phyloP scores from a whole-genome alignment of 177 flowering plant species.

The Vitis hybrid region DNA sequence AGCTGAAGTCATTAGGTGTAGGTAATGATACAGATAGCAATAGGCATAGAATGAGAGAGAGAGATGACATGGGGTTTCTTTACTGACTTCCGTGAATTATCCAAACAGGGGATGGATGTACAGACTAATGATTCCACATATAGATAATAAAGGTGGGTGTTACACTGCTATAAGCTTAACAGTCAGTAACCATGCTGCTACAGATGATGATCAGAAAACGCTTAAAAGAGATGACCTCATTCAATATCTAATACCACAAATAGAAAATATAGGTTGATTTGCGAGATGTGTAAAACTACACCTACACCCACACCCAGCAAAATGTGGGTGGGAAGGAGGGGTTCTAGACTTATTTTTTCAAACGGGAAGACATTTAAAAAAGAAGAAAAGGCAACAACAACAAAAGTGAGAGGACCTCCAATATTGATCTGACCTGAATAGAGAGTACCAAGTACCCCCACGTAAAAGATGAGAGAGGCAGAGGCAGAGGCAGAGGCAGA shows the following conservation, averaged over 20 bases:
- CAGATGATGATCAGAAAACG: not conserved
- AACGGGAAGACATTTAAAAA: no score
- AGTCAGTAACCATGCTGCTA: slow-evolving; percentile 6
- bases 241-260: slow-evolving; percentile 6
- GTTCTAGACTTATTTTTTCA: not conserved
- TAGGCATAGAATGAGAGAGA: not conserved
- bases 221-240: slow-evolving; percentile 19
- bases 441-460: slow-evolving; percentile 4
- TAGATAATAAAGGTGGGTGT: slow-evolving; percentile 4
- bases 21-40: not conserved
- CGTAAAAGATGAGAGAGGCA: no score
- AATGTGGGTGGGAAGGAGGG: not conserved
- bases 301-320: not conserved
- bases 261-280: slow-evolving; percentile 16
- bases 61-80: not conserved
- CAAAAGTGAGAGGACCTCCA: no score
- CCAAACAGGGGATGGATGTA: slow-evolving; percentile 6
- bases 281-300: slow-evolving; percentile 4
- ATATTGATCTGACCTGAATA: not conserved
- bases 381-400: no score
- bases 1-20: not conserved
- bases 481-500: no score
- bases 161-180: slow-evolving; percentile 9
- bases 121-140: slow-evolving; percentile 14
- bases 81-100: slow-evolving; percentile 12